Conservation (phyloP, 108 stramenopile genomes). For the Epithemia pelagica region DNA sequence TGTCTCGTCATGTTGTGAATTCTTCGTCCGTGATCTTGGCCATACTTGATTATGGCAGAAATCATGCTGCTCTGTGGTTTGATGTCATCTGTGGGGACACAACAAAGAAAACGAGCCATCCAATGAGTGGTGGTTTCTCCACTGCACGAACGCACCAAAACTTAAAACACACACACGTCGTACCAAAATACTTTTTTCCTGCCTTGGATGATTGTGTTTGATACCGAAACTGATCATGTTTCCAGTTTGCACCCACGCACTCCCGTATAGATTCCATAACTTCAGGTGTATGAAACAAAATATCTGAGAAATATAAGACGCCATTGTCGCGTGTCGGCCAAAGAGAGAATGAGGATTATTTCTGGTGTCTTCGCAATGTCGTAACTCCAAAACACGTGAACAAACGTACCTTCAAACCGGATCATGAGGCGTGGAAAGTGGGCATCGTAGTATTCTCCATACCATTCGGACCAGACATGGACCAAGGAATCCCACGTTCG, state of each 20-base stretch:
- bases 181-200: background rate
- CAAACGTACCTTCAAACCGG: slow-evolving; percentile 65
- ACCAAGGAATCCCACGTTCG: slow-evolving; percentile 36
- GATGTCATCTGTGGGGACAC: slow-evolving; percentile 8
- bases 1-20: slow-evolving; percentile 40
- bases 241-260: slow-evolving; percentile 2
- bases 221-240: background rate
- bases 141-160: no score
- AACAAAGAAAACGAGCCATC: no score
- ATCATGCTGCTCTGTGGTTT: slow-evolving; percentile 41
- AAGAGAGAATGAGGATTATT: no score
- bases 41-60: slow-evolving; percentile 72
- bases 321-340: no score
- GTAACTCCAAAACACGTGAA: no score
- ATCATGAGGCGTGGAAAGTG: slow-evolving; percentile 71
- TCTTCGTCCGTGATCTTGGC: slow-evolving; percentile 39
- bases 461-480: slow-evolving; percentile 67
- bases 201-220: background rate
- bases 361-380: no score
- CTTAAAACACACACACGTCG: background rate
- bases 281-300: slow-evolving; percentile 7
- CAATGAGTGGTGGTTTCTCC: no score
- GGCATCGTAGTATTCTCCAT: slow-evolving; percentile 53
- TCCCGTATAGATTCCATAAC: background rate
- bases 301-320: no score